Percentiles rank a stretch among this genome's conserved stretches.
Conservation (phyloP, 768 basidiomycete genomes). For the Mycena olivaceomarginata region DNA sequence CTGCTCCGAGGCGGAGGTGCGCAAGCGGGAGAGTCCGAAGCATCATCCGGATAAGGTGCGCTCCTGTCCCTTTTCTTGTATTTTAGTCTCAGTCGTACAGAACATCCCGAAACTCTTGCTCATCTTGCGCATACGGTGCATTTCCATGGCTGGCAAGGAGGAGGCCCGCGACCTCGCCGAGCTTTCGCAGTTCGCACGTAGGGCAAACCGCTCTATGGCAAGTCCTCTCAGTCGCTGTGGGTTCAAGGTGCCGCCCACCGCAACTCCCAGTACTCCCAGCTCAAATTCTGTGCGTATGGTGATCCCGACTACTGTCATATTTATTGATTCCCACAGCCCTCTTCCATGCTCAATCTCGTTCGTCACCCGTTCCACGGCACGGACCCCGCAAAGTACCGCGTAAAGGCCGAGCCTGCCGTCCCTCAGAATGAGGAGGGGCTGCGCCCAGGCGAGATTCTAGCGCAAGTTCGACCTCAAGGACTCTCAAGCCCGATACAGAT, state of each 20-base stretch:
- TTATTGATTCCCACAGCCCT: slow-evolving; percentile 19
- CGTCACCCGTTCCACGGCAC: slow-evolving; percentile 93
- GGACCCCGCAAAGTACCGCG: slow-evolving; percentile 87
- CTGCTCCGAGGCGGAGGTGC: slow-evolving; percentile 84
- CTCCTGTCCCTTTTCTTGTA: slow-evolving; percentile 5
- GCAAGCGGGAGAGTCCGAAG: slow-evolving; percentile 90
- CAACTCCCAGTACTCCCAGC: slow-evolving; percentile 95
- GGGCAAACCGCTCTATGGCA: slow-evolving; percentile 92
- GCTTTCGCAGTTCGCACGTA: slow-evolving; percentile 81
- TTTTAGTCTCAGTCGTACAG: not conserved
- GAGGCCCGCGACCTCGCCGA: slow-evolving; percentile 86
- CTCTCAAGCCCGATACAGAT: not conserved
- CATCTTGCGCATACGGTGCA: slow-evolving; percentile 71
- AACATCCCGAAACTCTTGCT: no score
- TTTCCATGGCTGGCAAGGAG: slow-evolving; percentile 96
- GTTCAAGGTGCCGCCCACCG: slow-evolving; percentile 90
- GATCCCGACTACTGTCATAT: slow-evolving; percentile 30
- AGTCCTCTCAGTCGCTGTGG: slow-evolving; percentile 88
- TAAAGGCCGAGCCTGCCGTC: slow-evolving; percentile 52
- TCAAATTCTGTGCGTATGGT: slow-evolving; percentile 86
- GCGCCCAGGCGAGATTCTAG: slow-evolving; percentile 34
- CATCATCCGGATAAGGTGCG: slow-evolving; percentile 91
- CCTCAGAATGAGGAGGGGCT: slow-evolving; percentile 37
- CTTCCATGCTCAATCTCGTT: slow-evolving; percentile 93
- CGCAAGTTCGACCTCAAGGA: slow-evolving; percentile 9